Conservation (phyloP, 495 filamentous ascomycete genomes). For the Mycothermus thermophilus region DNA sequence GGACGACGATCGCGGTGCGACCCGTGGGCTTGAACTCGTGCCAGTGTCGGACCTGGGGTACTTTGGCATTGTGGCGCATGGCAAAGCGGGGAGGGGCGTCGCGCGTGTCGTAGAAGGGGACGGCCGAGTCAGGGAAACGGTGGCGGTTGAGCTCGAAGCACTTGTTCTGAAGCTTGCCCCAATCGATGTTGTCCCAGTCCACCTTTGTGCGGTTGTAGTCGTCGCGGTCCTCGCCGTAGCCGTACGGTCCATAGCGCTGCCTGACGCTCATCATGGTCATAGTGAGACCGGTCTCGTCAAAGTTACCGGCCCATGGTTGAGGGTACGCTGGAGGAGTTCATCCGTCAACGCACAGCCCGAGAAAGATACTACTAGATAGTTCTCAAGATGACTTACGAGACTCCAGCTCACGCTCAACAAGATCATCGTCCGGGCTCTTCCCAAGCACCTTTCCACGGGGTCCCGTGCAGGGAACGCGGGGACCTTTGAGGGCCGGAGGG, state of each 20-base stretch:
- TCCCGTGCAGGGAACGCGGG: conserved; percentile 16
- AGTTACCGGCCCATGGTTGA: conserved; percentile 18
- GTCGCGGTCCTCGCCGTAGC: conserved; percentile 14
- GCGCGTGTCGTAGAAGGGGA: conserved; percentile 12
- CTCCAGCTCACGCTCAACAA: conserved; percentile 12
- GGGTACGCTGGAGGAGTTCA: conserved; percentile 12
- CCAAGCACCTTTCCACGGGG: conserved; percentile 18
- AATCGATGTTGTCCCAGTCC: conserved; percentile 58
- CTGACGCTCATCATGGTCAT: conserved; percentile 16
- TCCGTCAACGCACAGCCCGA: conserved; percentile 5
- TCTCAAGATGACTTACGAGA: conserved; percentile 13
- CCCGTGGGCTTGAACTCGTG: conserved; percentile 17
- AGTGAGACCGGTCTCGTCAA: conserved; percentile 17
- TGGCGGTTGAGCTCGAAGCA: conserved; percentile 54
- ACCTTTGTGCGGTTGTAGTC: conserved; percentile 36
- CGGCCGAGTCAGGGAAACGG: conserved; percentile 35
- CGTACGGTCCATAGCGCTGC: conserved; percentile 21
- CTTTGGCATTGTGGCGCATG: conserved; percentile 9
- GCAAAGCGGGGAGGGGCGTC: conserved; percentile 14
- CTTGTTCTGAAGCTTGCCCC: conserved; percentile 59
- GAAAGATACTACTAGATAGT: neutral
- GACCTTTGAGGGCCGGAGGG: conserved; percentile 11
- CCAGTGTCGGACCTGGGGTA: conserved; percentile 19
- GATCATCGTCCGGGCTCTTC: conserved; percentile 17
- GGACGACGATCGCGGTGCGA: conserved; percentile 28